phyloP scores from a whole-genome alignment of 2,329 filamentous ascomycete species.

The Apiospora koreana region DNA sequence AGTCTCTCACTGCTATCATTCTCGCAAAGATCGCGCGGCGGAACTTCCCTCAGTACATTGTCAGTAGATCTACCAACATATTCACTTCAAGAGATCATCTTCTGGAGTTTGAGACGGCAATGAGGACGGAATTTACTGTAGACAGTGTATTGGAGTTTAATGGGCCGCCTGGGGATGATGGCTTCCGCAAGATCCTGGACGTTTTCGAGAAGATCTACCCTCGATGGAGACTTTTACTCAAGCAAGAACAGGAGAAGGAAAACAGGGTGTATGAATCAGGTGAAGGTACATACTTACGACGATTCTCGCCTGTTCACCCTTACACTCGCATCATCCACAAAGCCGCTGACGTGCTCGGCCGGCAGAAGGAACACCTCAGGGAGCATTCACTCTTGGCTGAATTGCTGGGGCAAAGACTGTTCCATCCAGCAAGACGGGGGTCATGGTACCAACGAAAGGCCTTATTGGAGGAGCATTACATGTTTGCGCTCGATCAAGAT shows the following conservation, averaged over 20 bases:
- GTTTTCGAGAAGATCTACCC: conserved; percentile 75
- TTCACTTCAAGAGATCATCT: conserved; percentile 75
- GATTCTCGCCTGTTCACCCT: conserved; percentile 88
- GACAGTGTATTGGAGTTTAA: conserved; percentile 82
- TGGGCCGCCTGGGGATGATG: conserved; percentile 66
- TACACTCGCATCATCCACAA: conserved; percentile 95
- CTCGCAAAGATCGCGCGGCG: conserved; percentile 84
- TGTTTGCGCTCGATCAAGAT: conserved; percentile 62
- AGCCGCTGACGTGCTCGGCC: conserved; percentile 74
- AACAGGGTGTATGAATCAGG: conserved; percentile 75
- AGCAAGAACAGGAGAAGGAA: conserved; percentile 78
- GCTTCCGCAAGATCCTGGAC: conserved; percentile 67
- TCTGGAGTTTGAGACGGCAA: conserved; percentile 85
- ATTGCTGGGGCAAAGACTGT: conserved; percentile 77
- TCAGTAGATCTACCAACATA: conserved; percentile 86
- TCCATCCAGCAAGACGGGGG: conserved; percentile 82
- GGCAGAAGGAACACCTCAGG: conserved; percentile 75
- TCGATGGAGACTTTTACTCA: conserved; percentile 74
- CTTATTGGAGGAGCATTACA: conserved; percentile 92
- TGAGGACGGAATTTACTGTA: conserved; percentile 78
- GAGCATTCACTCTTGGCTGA: conserved; percentile 77
- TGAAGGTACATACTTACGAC: conserved; percentile 84
- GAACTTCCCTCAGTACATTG: conserved; percentile 88
- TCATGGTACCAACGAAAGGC: conserved; percentile 97
- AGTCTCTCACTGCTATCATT: conserved; percentile 92